Evolutionary conservation across 108 stramenopile species (phyloP).

Genomic region (Cyclotella atomus): DNA sequence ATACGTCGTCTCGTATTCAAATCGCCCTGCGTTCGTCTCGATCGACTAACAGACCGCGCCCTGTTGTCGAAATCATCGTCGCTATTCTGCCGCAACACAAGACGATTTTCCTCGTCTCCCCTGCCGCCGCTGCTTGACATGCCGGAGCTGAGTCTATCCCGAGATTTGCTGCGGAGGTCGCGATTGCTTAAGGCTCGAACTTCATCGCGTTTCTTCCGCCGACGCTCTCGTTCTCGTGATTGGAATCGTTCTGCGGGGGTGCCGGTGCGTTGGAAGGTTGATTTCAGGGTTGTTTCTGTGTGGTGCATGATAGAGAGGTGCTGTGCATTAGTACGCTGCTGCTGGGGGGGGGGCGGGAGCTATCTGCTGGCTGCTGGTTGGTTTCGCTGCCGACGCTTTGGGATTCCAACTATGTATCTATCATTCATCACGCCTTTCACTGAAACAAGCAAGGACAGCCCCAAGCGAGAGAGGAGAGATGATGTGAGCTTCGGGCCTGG

Average conservation of each 20-base stretch:
- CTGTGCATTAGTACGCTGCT: too few species aligned
- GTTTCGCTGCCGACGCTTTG: too few species aligned
- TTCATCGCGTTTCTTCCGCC: conserved; percentile 10
- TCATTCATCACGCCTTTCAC: too few species aligned
- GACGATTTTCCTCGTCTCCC: not conserved
- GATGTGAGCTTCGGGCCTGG: too few species aligned
- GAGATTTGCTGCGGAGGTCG: not conserved
- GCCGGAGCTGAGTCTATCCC: too few species aligned
- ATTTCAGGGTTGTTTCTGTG: conserved; percentile 6
- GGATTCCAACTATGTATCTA: too few species aligned
- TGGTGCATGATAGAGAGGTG: too few species aligned
- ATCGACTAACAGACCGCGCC: not conserved
- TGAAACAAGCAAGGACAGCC: too few species aligned
- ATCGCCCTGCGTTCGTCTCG: not conserved
- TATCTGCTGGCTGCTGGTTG: too few species aligned
- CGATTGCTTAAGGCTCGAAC: conserved; percentile 3
- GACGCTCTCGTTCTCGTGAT: conserved; percentile 2
- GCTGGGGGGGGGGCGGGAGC: too few species aligned
- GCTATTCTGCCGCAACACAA: not conserved
- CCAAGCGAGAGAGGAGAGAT: too few species aligned
- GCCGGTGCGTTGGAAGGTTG: conserved; percentile 15
- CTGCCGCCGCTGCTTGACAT: not conserved
- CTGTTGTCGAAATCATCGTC: not conserved
- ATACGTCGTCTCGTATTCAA: not conserved
- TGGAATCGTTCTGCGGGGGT: conserved; percentile 11